Base-by-base conservation (phyloP, 495 filamentous ascomycete genomes). In the Lophiotrema nucula region DNA sequence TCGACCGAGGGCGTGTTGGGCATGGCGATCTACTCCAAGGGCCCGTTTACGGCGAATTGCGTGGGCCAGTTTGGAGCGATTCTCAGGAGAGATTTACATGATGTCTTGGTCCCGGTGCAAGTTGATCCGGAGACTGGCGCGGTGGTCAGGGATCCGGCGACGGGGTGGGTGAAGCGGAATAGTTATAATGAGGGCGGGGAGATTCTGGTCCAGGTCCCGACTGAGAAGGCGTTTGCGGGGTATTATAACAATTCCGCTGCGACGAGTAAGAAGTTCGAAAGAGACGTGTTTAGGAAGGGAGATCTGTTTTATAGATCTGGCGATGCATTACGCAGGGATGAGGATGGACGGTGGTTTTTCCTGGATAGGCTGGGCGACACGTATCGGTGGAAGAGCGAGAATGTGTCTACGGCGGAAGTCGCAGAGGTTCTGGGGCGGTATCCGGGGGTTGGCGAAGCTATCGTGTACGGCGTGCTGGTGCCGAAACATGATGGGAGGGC, bases 341-440 rank as follows among this genome's bases (percentile, higher is more conserved):
- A 60, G 3, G 87, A 91, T 51, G 88, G 88, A 0, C 74, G 86
- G 11, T 90, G 87, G 87, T 89, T 79, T 67, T 92, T 92, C 69
- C 63, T 88, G 18, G 88, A 92, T 68, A 21, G 81, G 27, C 73
- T 91, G 0, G 88, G 88, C 0, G 88, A 92, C 68, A 92, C 88
- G 0, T 92, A 84, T 71, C 77, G 88, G 2, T 92, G 88, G 88
- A 92, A 91, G 70, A 81, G 81, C 56, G 88, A 91, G 72, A 92
- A 92, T 63, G 87, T 92, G 42, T 84, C 82, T 15, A 91, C 88
- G 0, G 83, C 85, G 27, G 88, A 92, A 69, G 88, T 92, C 0
- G 78, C 84, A 3, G 81, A 87, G 64, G 76, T 81, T 0, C 70
- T 92, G 3, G 86, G 87, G 22, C 66, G 72, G 37, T 87, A 77